Evolutionary conservation across 345 rosid species (phyloP).

Genomic region (Luvunga scandens): DNA sequence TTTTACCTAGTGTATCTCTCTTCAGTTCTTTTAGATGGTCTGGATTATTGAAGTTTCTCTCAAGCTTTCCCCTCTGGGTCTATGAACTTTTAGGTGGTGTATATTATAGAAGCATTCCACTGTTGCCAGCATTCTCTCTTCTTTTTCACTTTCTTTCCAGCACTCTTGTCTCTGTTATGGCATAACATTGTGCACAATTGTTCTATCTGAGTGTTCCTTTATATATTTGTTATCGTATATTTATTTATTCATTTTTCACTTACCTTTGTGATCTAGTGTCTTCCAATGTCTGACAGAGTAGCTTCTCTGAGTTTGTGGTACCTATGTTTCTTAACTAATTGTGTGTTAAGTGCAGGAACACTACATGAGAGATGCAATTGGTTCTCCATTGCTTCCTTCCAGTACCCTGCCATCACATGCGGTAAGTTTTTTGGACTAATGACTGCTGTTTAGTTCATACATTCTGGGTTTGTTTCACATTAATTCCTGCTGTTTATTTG

Average conservation of each 20-base stretch:
- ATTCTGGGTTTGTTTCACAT: not conserved
- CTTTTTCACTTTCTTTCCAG: not conserved
- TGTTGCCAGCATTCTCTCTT: not conserved
- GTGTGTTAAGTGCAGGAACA: constrained; percentile 46
- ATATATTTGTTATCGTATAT: not conserved
- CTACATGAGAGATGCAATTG: constrained; percentile 78
- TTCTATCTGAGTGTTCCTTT: not conserved
- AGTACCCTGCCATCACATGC: constrained; percentile 62
- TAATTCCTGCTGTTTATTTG: not conserved
- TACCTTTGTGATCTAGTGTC: not conserved
- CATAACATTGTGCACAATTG: not conserved
- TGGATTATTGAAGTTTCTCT: not conserved
- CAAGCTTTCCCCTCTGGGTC: not conserved
- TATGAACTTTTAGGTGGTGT: not conserved
- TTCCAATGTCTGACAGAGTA: not conserved
- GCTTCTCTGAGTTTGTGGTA: not conserved
- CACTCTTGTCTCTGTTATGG: no score
- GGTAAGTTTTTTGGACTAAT: constrained; percentile 45
- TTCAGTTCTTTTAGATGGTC: not conserved
- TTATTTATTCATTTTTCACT: not conserved
- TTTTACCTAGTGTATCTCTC: not conserved
- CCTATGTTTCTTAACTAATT: not conserved
- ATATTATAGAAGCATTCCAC: not conserved
- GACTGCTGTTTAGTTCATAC: not conserved
- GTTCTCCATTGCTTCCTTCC: constrained; percentile 70